phyloP scores from a whole-genome alignment of 352 stramenopile genomes.

The Pythium angustatum region DNA sequence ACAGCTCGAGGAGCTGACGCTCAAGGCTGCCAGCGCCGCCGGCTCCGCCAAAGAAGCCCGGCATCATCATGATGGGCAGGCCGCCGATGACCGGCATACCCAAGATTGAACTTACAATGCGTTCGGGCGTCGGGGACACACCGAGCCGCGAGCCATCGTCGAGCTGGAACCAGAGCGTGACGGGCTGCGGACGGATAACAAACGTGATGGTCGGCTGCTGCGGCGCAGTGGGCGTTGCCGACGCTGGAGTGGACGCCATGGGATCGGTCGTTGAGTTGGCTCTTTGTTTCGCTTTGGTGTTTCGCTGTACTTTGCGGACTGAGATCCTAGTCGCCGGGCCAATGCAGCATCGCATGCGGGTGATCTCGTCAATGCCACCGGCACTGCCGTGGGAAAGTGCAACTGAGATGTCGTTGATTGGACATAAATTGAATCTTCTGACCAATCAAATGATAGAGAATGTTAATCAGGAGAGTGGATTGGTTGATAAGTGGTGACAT shows the following conservation, averaged over 20 bases:
- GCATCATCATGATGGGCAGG: constrained; percentile 27
- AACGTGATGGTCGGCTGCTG: constrained; percentile 40
- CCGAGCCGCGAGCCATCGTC: constrained; percentile 49
- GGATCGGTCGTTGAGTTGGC: not conserved
- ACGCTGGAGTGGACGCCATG: constrained; percentile 21
- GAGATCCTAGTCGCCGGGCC: constrained; percentile 7
- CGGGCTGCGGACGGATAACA: constrained; percentile 51
- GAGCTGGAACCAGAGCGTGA: constrained; percentile 66
- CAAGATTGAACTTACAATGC: constrained; percentile 40
- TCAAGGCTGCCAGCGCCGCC: constrained; percentile 26
- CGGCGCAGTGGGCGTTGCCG: constrained; percentile 20
- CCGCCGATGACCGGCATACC: constrained; percentile 34
- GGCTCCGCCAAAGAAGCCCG: constrained; percentile 7
- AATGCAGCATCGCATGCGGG: not conserved
- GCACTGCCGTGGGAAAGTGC: constrained; percentile 3
- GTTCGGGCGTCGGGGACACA: constrained; percentile 46
- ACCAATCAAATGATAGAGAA: constrained; percentile 13
- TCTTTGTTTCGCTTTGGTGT: constrained; percentile 16
- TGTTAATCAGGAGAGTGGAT: no score
- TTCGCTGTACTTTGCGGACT: constrained; percentile 32
- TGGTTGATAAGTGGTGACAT: no score
- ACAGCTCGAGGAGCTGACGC: constrained; percentile 61
- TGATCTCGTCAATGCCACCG: constrained; percentile 23
- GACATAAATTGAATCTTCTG: not conserved
- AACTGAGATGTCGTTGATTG: constrained; percentile 22